Evolutionary conservation across 768 basidiomycete species (phyloP).

Genomic region (Kondoa malvinella): DNA sequence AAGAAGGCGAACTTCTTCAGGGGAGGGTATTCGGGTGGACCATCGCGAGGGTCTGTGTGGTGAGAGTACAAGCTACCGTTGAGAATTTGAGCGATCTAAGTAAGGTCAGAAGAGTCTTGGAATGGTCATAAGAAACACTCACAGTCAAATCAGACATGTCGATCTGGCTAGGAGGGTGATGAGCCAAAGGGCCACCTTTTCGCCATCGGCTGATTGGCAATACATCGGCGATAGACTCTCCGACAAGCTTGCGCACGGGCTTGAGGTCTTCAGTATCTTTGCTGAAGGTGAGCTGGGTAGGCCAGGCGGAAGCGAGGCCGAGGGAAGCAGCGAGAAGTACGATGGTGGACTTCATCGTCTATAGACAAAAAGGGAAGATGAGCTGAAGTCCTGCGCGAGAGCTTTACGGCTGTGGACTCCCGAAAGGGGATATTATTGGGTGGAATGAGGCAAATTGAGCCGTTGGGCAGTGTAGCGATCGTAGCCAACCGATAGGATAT

Average conservation of each 20-base stretch:
- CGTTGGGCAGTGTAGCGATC: too few species aligned
- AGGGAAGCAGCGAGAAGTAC: background rate
- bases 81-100: conserved; percentile 24
- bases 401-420: too few species aligned
- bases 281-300: background rate
- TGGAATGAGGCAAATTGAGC: too few species aligned
- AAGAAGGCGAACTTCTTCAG: conserved; percentile 21
- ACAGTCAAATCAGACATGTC: conserved; percentile 7
- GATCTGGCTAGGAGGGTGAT: background rate
- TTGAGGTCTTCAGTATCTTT: background rate
- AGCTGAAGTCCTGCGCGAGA: too few species aligned
- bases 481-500: too few species aligned
- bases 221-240: background rate
- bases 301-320: background rate
- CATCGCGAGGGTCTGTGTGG: conserved; percentile 1
- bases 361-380: background rate
- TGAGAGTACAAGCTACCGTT: conserved; percentile 21
- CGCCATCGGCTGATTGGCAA: background rate
- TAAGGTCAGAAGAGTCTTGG: background rate
- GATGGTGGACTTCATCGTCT: background rate
- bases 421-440: too few species aligned
- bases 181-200: background rate
- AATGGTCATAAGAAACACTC: background rate
- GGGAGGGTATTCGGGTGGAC: conserved; percentile 18
- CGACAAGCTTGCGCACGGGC: background rate